phyloP scores from a whole-genome alignment of 192 early-diverging fungal genomes.

The Podochytrium sp. region DNA sequence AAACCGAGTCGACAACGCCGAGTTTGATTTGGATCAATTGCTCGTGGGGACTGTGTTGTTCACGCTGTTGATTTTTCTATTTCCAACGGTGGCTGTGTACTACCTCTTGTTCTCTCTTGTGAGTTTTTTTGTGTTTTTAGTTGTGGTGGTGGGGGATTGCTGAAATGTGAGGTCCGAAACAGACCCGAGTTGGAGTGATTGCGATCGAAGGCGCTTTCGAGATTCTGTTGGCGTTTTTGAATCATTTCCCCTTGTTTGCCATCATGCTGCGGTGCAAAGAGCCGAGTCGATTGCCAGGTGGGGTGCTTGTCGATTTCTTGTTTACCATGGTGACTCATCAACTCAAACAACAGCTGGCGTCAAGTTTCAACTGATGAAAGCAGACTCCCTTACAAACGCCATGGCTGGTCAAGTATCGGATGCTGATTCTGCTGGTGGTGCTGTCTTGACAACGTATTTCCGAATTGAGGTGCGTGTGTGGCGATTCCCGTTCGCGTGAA shows the following conservation, averaged over 20 bases:
- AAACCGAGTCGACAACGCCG: constrained; percentile 90
- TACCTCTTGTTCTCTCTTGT: constrained; percentile 88
- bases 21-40: constrained; percentile 94
- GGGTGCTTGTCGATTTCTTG: constrained; percentile 33
- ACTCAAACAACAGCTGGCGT: background rate
- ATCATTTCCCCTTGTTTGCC: constrained; percentile 96
- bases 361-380: background rate
- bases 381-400: no score
- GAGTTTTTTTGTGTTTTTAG: constrained; percentile 21
- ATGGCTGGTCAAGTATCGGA: no score
- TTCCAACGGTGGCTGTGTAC: constrained; percentile 94
- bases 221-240: constrained; percentile 84
- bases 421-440: no score
- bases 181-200: constrained; percentile 82
- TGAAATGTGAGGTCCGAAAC: background rate
- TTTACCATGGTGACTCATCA: background rate
- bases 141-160: background rate
- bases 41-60: constrained; percentile 93
- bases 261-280: constrained; percentile 88
- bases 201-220: constrained; percentile 82
- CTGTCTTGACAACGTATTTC: background rate
- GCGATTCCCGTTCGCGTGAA: background rate
- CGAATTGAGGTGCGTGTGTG: constrained; percentile 8
- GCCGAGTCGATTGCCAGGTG: constrained; percentile 84
- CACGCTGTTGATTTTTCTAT: constrained; percentile 89